Percentiles rank a stretch among this genome's conserved stretches.
These are phyloP conservation scores for Plantago rigida DNA, from an alignment of 305 asterid genomes.

Conservation along the genomic window DNA sequence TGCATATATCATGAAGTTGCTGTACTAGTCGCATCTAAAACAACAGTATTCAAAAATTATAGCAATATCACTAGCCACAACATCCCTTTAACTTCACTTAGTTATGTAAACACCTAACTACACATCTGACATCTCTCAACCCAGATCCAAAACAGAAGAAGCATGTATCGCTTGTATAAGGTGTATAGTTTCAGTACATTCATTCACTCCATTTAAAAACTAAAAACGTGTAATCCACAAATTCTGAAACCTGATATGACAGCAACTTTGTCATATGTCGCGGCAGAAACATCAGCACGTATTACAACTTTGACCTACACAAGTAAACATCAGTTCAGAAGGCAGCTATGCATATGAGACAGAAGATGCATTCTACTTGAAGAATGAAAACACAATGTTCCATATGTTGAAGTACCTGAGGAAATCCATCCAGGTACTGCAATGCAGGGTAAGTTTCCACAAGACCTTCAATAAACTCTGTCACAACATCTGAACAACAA, in stretches of 20 bases:
- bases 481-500: slow-evolving; percentile 69
- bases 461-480: slow-evolving; percentile 90
- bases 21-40: not conserved
- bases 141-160: too few relatives aligned
- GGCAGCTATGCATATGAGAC: not conserved
- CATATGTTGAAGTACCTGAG: slow-evolving; percentile 42
- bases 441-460: slow-evolving; percentile 87
- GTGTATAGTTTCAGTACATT: not conserved
- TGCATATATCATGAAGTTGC: not conserved
- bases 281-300: slow-evolving; percentile 79
- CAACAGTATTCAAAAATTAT: not conserved
- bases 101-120: not conserved
- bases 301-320: slow-evolving; percentile 84
- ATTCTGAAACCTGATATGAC: slow-evolving; percentile 66
- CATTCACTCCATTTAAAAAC: slow-evolving; percentile 16
- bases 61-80: not conserved
- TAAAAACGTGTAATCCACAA: slow-evolving; percentile 21
- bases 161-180: not conserved
- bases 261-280: slow-evolving; percentile 76
- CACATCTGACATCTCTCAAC: not conserved
- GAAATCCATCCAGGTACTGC: slow-evolving; percentile 96
- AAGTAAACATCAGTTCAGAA: slow-evolving; percentile 17
- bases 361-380: slow-evolving; percentile 7
- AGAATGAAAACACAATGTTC: slow-evolving; percentile 16
- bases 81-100: not conserved